phyloP scores from a whole-genome alignment of 768 basidiomycete species.

The Erythrobasidium yunnanense region DNA sequence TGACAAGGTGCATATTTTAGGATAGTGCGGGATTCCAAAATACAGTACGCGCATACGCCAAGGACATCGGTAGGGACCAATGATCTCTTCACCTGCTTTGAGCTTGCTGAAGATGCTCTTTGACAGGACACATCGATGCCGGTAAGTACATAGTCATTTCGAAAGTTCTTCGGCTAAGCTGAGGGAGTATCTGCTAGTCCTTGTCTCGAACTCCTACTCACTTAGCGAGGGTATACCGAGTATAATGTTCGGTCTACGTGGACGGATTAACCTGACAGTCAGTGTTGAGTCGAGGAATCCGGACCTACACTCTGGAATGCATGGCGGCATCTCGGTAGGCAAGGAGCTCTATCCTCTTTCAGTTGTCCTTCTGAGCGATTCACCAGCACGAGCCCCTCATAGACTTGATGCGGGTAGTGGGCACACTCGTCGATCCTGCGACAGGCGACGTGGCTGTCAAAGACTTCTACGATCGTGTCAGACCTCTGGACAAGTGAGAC shows the following conservation, averaged over 20 bases:
- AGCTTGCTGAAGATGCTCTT: not conserved
- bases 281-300: slow-evolving; percentile 62
- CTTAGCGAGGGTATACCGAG: slow-evolving; percentile 84
- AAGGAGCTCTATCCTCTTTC: too few relatives aligned
- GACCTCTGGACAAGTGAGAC: slow-evolving; percentile 58
- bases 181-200: not conserved
- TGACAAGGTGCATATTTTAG: too few relatives aligned
- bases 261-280: slow-evolving; percentile 39
- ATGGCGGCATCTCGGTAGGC: slow-evolving; percentile 62
- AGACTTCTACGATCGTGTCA: slow-evolving; percentile 57
- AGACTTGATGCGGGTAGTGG: slow-evolving; percentile 77
- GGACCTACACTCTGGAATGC: slow-evolving; percentile 85
- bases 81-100: too few relatives aligned
- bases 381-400: slow-evolving; percentile 65
- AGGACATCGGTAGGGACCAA: slow-evolving; percentile 19
- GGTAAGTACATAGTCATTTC: slow-evolving; percentile 7
- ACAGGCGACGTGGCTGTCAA: slow-evolving; percentile 57
- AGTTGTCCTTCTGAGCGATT: too few relatives aligned
- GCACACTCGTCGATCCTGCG: slow-evolving; percentile 52
- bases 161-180: not conserved
- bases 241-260: slow-evolving; percentile 86
- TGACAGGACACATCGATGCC: slow-evolving; percentile 16
- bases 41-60: slow-evolving; percentile 47
- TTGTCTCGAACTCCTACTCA: slow-evolving; percentile 81
- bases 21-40: slow-evolving; percentile 76